A percentile compares a stretch with the other conserved stretches of the same genome.
phyloP scores from a whole-genome alignment of 257 asterid species.

The Handroanthus guayacan region DNA sequence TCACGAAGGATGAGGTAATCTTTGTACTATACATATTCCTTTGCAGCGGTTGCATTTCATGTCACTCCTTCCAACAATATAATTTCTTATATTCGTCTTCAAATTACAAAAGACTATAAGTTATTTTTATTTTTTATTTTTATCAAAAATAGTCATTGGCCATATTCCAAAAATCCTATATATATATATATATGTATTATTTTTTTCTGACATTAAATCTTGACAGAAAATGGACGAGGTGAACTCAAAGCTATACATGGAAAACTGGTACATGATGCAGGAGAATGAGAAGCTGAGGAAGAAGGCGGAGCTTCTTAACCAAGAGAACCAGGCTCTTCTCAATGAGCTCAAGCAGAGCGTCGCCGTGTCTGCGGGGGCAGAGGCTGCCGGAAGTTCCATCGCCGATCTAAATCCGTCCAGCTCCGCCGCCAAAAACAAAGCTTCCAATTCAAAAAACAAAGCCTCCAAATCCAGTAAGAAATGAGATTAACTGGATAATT shows the following conservation, averaged over 20 bases:
- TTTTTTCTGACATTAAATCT: neutral
- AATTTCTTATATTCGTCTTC: no score
- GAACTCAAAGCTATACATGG: conserved; percentile 76
- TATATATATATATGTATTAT: neutral
- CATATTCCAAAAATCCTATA: no score
- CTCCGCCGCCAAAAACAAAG: conserved; percentile 33
- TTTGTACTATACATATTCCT: no score
- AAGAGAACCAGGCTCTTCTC: conserved; percentile 77
- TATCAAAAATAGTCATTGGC: no score
- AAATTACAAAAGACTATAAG: no score
- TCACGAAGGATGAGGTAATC: no score
- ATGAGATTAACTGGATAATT: neutral
- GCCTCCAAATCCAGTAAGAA: conserved; percentile 48
- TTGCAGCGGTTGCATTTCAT: no score
- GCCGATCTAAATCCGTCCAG: conserved; percentile 29
- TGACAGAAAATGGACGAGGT: conserved; percentile 59
- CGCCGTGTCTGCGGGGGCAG: conserved; percentile 35
- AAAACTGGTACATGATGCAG: conserved; percentile 67
- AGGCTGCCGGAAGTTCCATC: conserved; percentile 26
- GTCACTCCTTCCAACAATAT: no score
- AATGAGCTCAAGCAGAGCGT: conserved; percentile 63
- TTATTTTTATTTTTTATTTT: no score
- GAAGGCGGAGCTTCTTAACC: conserved; percentile 77
- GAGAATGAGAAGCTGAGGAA: conserved; percentile 82
- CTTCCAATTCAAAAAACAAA: conserved; percentile 27